Base-by-base conservation (phyloP, 2,329 filamentous ascomycete genomes). In the Aspergillus ochraceoroseus region DNA sequence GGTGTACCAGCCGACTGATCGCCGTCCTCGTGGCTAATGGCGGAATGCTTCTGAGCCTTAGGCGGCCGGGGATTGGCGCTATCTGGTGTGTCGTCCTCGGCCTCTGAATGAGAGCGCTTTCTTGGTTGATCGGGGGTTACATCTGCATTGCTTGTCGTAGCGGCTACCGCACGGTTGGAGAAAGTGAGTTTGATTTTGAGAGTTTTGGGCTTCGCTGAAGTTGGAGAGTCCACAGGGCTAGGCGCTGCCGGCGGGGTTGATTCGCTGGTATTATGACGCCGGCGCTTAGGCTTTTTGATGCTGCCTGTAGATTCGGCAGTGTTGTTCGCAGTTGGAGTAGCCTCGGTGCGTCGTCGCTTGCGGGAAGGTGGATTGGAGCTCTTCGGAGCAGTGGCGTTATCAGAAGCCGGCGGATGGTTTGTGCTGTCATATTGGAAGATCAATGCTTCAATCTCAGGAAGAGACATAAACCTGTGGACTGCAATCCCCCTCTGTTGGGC, bases 401-500 rank as follows among this genome's bases (percentile, higher is more conserved):
- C 33, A 22, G 28, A 29, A 9, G 14, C 9, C 11, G 27, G 19
- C 26, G 14, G 33, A 17, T 13, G 35, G 23, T 13, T 39, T 5
- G 40, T 23, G 13, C 29, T 33, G 30, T 50, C 49, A 18, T 54
- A 40, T 14, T 50, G 38, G 11, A 32, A 19, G 13, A 59, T 54
- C 32, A 53, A 40, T 5, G 42, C 41, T 30, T 47, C 32, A 11
- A 59, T 51, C 3, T 55, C 46, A 11, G 43, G 41, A 7, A 49
- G 20, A 2, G 41, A 33, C 50, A 50, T 50, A 15, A 43, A 49
- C 15, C 47, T 46, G 29, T 54, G 44, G 4, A 54, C 38, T 4
- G 23, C 7, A 22, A 56, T 53, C 15, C 52, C 55, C 23, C 38
- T 46, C 6, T 43, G 41, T 3, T 41, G 47, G 3, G 57, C 54